These are phyloP conservation scores for Phialophora expanda DNA, from an alignment of 2,329 filamentous ascomycete species.

Conservation along the genomic window DNA sequence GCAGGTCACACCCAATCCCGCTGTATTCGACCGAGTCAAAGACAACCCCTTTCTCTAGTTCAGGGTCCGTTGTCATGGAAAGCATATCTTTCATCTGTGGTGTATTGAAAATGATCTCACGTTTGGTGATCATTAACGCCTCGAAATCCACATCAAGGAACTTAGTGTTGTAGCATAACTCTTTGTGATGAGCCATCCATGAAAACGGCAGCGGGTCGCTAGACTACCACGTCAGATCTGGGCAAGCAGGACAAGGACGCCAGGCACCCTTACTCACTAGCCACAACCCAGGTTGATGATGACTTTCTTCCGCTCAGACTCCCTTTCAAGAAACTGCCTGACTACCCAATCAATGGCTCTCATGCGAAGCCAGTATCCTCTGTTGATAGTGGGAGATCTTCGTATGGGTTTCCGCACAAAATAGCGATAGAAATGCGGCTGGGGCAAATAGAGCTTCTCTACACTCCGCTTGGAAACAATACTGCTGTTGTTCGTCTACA, in stretches of 20 bases:
- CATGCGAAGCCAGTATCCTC: conserved; percentile 86
- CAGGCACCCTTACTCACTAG: conserved; percentile 38
- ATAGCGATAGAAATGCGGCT: conserved; percentile 83
- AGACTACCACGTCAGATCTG: conserved; percentile 28
- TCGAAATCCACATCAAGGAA: conserved; percentile 40
- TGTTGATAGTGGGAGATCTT: conserved; percentile 85
- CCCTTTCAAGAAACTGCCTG: conserved; percentile 69
- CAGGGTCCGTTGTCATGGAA: conserved; percentile 17
- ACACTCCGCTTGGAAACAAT: conserved; percentile 93
- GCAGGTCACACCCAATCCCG: conserved; percentile 53
- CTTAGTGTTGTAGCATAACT: conserved; percentile 44
- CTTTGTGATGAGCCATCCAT: conserved; percentile 70
- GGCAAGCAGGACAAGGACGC: not conserved
- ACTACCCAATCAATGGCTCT: conserved; percentile 79
- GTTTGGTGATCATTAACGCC: conserved; percentile 39
- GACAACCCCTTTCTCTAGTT: conserved; percentile 26
- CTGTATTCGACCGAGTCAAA: conserved; percentile 37
- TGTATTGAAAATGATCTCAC: conserved; percentile 38
- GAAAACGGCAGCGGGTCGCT: conserved; percentile 90
- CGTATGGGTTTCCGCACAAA: conserved; percentile 85
- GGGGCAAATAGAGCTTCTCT: conserved; percentile 82
- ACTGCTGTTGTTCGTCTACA: conserved; percentile 83
- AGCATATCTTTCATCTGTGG: conserved; percentile 37
- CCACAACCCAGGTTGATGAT: conserved; percentile 40
- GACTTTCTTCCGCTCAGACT: conserved; percentile 46